Base-by-base conservation (phyloP, 2,329 filamentous ascomycete genomes). In the Thielaviopsis cerberus region DNA sequence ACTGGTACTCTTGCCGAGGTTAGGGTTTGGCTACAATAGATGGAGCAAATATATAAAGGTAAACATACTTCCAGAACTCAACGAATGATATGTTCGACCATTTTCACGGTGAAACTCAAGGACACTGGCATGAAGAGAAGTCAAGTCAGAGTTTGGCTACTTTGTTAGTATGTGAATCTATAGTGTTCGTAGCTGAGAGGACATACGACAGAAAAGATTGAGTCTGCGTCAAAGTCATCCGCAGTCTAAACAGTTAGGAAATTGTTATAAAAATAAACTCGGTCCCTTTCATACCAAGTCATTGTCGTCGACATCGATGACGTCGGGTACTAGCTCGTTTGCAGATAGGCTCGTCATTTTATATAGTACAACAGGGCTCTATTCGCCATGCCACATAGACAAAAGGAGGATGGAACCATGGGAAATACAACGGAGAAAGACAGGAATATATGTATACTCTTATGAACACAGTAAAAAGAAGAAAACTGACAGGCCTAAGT, bases 11-110 rank as follows among this genome's bases (percentile, higher is more conserved):
- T 41, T 10, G n/a, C 15, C 2, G 10, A 2, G 5, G 34, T 41
- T 41, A 41, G 34, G 34, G 3, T 41, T n/a, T n/a, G 10, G n/a
- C 1, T n/a, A 13, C 8, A 34, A 22, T n/a, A 6, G n/a, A 55
- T 20, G 15, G 22, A 4, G n/a, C n/a, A n/a, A n/a, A n/a, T n/a
- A n/a, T 52, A n/a, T 45, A 51, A 45, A 2, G 4, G 4, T 1
- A 0, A 13, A 17, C 66, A 59, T 53, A 68, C 67, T 68, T 0
- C 63, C 63, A 24, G 66, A 65, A 26, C 63, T 64, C 53, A 63
- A 70, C 6, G 69, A 63, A 55, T 72, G 68, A 45, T 71, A 72
- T 0, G 69, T 71, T 17, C 71, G 63, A 1, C 70, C 70, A 59
- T 71, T 69, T 55, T 72, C 70, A 10, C 66, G 63, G 4, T 69